These are phyloP conservation scores for Skeletonema menzelii DNA, from an alignment of 108 stramenopile species.

Conservation along the genomic window DNA sequence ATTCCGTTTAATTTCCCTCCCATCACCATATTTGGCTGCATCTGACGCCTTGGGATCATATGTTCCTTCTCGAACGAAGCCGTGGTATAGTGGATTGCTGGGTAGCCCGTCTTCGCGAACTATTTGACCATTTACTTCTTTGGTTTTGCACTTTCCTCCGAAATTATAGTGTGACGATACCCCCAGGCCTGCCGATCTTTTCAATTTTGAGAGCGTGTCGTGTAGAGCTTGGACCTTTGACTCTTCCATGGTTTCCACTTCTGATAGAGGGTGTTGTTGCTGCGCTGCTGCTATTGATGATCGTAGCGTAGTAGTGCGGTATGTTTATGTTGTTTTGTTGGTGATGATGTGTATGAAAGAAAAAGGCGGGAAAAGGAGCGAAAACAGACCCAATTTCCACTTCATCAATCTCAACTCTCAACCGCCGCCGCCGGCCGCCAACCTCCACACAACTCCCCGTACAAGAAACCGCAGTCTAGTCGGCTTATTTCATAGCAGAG, in stretches of 20 bases:
- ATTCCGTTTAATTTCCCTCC: constrained; percentile 76
- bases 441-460: too few species aligned
- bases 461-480: background rate
- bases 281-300: background rate
- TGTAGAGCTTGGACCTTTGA: constrained; percentile 76
- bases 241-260: constrained; percentile 71
- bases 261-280: background rate
- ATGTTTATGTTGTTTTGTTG: background rate
- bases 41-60: constrained; percentile 53
- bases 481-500: background rate
- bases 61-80: constrained; percentile 76
- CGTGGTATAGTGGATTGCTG: constrained; percentile 72
- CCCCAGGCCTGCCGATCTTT: constrained; percentile 64
- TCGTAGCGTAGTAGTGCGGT: background rate
- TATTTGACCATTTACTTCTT: constrained; percentile 25
- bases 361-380: background rate
- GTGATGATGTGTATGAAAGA: background rate
- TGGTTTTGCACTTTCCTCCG: constrained; percentile 38
- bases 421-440: background rate
- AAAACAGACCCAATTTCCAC: too few species aligned
- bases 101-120: constrained; percentile 74
- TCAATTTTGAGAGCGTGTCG: constrained; percentile 74
- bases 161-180: constrained; percentile 57
- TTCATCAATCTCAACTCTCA: too few species aligned
- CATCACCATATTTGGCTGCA: constrained; percentile 65